Conservation (phyloP, 208 protist genomes). For the Leishmania amazonensis region DNA sequence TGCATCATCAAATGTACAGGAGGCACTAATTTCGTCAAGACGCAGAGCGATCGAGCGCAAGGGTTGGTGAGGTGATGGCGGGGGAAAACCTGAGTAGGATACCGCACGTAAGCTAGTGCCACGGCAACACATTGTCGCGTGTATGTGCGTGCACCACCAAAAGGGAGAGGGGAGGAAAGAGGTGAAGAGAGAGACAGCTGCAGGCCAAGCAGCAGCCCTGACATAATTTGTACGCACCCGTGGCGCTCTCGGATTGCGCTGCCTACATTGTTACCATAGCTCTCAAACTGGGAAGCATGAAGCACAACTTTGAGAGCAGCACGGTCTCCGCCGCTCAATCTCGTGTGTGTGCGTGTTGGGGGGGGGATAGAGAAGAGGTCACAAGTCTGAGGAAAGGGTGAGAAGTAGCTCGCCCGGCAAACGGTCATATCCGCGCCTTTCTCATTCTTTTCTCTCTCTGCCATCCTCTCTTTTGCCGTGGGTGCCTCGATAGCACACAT, state of each 20-base stretch:
- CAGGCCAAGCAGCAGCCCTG: not conserved
- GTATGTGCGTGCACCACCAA: not conserved
- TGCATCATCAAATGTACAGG: slow-evolving; percentile 34
- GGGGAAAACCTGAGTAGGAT: not conserved
- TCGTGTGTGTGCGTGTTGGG: too few relatives aligned
- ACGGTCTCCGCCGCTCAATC: not conserved
- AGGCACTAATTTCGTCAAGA: not conserved
- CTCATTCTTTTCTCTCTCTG: not conserved
- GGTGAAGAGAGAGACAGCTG: not conserved
- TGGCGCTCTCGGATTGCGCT: not conserved
- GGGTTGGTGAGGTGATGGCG: not conserved
- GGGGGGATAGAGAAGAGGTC: not conserved
- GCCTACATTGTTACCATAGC: not conserved
- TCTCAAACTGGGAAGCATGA: not conserved
- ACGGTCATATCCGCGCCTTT: not conserved
- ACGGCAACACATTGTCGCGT: not conserved
- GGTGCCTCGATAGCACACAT: not conserved
- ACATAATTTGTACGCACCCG: not conserved
- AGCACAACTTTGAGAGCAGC: too few relatives aligned
- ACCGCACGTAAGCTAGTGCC: not conserved
- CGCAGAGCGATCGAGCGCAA: not conserved
- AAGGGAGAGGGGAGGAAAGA: not conserved
- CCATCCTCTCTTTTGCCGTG: not conserved
- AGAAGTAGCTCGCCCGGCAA: not conserved
- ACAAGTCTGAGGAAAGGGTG: not conserved